Evolutionary conservation across 208 protist genomes (phyloP), one percentile per base, ranked within the genome.

Genomic region (Tetramitus jugosus): DNA sequence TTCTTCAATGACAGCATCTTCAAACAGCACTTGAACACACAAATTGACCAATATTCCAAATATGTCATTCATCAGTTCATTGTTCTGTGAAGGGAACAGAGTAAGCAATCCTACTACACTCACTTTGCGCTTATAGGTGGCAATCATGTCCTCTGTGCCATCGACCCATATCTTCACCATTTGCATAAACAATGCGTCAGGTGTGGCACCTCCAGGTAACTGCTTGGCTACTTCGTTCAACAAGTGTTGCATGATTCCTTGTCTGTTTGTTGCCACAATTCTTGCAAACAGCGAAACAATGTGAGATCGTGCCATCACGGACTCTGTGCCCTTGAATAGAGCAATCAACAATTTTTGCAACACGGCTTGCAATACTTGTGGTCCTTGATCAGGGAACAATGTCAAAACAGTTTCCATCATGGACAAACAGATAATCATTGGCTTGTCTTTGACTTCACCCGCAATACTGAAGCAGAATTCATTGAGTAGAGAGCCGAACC

Each of bases 281-380:
- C 65, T 46, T 35, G 65, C 26, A n/a, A 71, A 71, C 49, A 71
- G 20, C 26, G 39, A 71, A 20, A 71, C 10, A 49, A 49, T 49
- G 20, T n/a, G 23, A 49, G 23, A 33, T 46, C 26, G 35, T 26
- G 49, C 65, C 26, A 8, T 1, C 3, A 3, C n/a, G 4, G 29
- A 33, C 29, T 71, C 65, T 33, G 17, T 4, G 4, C 33, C 7
- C 1, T 46, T 49, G 7, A 52, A 31, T 31, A 71, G 13, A 23
- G 29, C 49, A 20, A 37, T 37, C 3, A 71, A 40, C 39, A 71
- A 49, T 46, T 71, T 46, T 13, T 71, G 29, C 0, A 71, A 7
- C 26, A 40, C 39, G 10, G 8, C 4, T 35, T 10, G 2, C 26
- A 71, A 71, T 35, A 10, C 8, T 10, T 6, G 26, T 33, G 39